Evolutionary conservation across 306 rosid genomes (phyloP).

Genomic region (Rosa rugosa): DNA sequence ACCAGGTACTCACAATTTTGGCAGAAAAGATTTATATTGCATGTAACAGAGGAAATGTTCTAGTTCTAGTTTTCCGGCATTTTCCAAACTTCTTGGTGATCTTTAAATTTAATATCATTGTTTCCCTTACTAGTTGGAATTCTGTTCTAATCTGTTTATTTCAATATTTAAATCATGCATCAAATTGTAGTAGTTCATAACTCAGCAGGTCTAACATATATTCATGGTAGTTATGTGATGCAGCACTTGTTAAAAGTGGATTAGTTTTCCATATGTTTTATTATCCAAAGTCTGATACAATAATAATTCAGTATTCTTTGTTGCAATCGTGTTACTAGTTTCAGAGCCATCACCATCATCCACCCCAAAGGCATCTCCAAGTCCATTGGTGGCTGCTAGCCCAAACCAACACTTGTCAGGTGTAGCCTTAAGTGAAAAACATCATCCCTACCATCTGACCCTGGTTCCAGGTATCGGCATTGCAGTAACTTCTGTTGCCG

Average conservation of each 20-base stretch:
- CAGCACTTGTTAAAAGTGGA: neutral
- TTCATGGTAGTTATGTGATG: neutral
- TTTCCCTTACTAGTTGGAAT: neutral
- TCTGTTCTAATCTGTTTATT: neutral
- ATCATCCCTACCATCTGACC: slow-evolving; percentile 65
- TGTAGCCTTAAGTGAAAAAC: slow-evolving; percentile 46
- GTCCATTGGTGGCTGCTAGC: slow-evolving; percentile 65
- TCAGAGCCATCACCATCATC: slow-evolving; percentile 61
- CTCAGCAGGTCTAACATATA: neutral
- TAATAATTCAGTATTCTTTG: neutral
- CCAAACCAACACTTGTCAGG: slow-evolving; percentile 60
- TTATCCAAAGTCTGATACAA: neutral
- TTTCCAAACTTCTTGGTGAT: neutral
- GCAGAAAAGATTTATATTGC: neutral
- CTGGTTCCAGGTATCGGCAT: slow-evolving; percentile 74
- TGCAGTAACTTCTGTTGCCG: slow-evolving; percentile 71
- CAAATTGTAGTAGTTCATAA: neutral
- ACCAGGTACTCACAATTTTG: slow-evolving; percentile 48
- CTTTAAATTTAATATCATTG: neutral
- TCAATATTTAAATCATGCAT: neutral
- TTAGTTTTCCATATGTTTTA: neutral
- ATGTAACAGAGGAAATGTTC: neutral
- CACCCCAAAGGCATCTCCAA: slow-evolving; percentile 70
- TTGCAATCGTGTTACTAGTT: slow-evolving; percentile 39
- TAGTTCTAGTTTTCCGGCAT: neutral